These are phyloP conservation scores for Chamaenerion angustifolium DNA, from an alignment of 345 rosid genomes.

Conservation along the genomic window DNA sequence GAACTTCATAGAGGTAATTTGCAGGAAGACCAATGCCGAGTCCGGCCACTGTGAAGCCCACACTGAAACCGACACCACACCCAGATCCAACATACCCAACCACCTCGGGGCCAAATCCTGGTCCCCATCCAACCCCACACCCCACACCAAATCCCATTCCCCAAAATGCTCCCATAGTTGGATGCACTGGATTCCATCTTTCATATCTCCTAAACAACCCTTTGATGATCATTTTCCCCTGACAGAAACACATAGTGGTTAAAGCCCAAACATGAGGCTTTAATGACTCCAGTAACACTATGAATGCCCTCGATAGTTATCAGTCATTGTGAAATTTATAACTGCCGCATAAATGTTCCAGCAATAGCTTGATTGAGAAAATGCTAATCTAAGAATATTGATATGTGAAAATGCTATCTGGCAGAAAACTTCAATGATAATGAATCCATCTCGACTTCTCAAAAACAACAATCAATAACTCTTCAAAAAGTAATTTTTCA, in stretches of 20 bases:
- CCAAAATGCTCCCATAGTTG: constrained; percentile 83
- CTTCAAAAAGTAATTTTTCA: too few species aligned
- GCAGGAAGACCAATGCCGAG: constrained; percentile 87
- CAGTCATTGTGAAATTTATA: too few species aligned
- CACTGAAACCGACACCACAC: constrained; percentile 80
- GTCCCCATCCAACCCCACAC: constrained; percentile 97
- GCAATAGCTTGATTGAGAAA: too few species aligned
- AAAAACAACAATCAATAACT: too few species aligned
- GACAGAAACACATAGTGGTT: neutral
- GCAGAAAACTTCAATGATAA: too few species aligned
- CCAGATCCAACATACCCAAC: constrained; percentile 88
- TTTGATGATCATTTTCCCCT: constrained; percentile 65
- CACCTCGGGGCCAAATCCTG: constrained; percentile 92
- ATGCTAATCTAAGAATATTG: too few species aligned
- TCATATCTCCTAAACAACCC: constrained; percentile 63
- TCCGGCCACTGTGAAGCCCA: constrained; percentile 75
- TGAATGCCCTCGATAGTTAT: too few species aligned
- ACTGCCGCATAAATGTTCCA: too few species aligned
- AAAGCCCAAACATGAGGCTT: too few species aligned
- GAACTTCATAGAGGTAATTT: constrained; percentile 36
- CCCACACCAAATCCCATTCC: constrained; percentile 91
- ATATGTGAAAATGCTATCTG: too few species aligned
- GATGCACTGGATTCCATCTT: constrained; percentile 93
- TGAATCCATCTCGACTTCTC: too few species aligned
- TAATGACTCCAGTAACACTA: too few species aligned